A percentile compares a stretch with the other conserved stretches of the same genome.
Conservation (phyloP, 345 rosid species). For the Citrus australasica region DNA sequence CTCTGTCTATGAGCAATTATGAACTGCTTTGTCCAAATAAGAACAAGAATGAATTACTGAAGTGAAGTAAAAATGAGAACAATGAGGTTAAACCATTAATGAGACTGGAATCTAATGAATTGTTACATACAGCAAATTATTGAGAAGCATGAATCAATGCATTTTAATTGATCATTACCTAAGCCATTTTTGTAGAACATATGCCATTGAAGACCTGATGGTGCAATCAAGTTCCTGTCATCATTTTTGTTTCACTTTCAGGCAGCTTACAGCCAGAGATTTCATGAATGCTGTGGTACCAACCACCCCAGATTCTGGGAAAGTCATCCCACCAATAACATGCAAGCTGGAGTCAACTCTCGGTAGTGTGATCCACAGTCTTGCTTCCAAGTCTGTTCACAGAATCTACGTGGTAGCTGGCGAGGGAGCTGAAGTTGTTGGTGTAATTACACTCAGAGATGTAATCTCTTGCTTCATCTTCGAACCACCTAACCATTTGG, state of each 20-base stretch:
- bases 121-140: background rate
- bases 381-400: slow-evolving; percentile 69
- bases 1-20: background rate
- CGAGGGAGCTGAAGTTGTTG: slow-evolving; percentile 50
- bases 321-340: slow-evolving; percentile 51
- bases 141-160: background rate
- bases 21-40: slow-evolving; percentile 1
- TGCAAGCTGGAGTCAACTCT: slow-evolving; percentile 61
- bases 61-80: background rate
- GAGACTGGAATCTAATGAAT: background rate
- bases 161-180: background rate
- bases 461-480: slow-evolving; percentile 82
- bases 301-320: slow-evolving; percentile 35
- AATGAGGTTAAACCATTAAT: background rate
- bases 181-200: background rate
- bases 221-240: background rate
- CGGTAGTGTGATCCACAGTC: slow-evolving; percentile 61
- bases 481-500: slow-evolving; percentile 74
- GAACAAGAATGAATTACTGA: background rate
- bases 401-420: slow-evolving; percentile 59
- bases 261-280: slow-evolving; percentile 61
- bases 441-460: slow-evolving; percentile 86
- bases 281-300: slow-evolving; percentile 54
- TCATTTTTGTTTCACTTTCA: slow-evolving; percentile 18
- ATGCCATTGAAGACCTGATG: background rate